Evolutionary conservation across 2,329 filamentous ascomycete species (phyloP).

Genomic region (Knoxdaviesia capensis): DNA sequence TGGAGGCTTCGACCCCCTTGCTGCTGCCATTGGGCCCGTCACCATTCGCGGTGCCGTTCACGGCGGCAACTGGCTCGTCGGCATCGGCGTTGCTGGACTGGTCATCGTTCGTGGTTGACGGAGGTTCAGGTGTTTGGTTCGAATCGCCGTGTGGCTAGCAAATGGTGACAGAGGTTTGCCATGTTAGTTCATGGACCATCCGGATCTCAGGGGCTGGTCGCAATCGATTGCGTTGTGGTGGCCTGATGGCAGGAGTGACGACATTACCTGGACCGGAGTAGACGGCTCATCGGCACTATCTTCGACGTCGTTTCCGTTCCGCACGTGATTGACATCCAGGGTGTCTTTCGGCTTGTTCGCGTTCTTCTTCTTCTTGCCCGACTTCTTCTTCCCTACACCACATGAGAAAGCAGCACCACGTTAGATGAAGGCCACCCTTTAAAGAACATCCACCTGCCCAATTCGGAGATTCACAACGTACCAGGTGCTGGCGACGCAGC

Average conservation of each 20-base stretch:
- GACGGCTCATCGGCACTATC: slow-evolving; percentile 24
- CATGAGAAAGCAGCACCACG: not conserved
- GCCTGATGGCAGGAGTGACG: too few species aligned
- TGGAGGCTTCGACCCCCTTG: too few species aligned
- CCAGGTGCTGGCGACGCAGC: too few species aligned
- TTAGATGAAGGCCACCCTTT: too few species aligned
- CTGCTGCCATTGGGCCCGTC: too few species aligned
- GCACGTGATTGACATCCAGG: slow-evolving; percentile 13
- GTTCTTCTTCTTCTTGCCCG: slow-evolving; percentile 39
- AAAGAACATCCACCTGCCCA: too few species aligned
- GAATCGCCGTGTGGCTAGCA: not conserved
- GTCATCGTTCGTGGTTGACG: slow-evolving; percentile 18
- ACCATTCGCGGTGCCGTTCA: too few species aligned
- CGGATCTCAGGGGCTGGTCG: too few species aligned
- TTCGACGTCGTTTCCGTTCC: slow-evolving; percentile 14
- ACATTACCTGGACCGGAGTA: slow-evolving; percentile 9
- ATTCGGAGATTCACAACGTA: too few species aligned
- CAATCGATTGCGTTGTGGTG: too few species aligned
- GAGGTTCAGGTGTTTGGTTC: slow-evolving; percentile 4
- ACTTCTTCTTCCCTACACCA: slow-evolving; percentile 30
- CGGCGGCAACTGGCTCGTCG: slow-evolving; percentile 19
- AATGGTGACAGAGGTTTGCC: too few species aligned
- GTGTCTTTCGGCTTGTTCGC: slow-evolving; percentile 24
- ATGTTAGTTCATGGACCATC: too few species aligned
- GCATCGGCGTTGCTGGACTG: slow-evolving; percentile 8